A percentile compares a stretch with the other conserved stretches of the same genome.
Evolutionary conservation across 202 grass and related monocot genomes (phyloP).

Genomic region (Brachypodium distachyon): DNA sequence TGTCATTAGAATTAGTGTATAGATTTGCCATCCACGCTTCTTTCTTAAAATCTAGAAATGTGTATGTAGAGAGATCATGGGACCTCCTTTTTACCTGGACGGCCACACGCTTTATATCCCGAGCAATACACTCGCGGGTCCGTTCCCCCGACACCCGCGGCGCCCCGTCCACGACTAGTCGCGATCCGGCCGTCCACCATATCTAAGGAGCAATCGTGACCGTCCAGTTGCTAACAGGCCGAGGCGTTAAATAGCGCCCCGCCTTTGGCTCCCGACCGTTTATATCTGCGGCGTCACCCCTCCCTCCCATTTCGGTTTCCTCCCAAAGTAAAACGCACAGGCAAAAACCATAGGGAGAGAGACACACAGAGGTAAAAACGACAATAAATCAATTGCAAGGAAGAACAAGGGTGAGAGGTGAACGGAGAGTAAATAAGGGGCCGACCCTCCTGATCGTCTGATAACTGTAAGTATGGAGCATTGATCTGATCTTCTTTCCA

Average conservation of each 20-base stretch:
- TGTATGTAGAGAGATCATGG: no score
- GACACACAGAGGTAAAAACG: neutral
- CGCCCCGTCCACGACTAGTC: neutral
- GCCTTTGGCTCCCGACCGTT: constrained; percentile 18
- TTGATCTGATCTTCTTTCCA: neutral
- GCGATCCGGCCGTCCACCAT: neutral
- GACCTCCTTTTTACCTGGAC: neutral
- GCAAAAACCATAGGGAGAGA: neutral
- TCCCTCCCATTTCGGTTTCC: constrained; percentile 27
- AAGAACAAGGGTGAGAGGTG: neutral
- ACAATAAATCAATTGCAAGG: neutral
- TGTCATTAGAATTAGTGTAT: no score
- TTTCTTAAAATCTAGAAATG: no score
- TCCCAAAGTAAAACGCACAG: neutral
- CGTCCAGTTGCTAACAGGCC: neutral
- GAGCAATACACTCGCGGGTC: no score
- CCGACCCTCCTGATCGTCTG: no score
- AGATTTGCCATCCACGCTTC: no score
- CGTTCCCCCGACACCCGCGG: neutral
- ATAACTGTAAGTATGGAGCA: neutral
- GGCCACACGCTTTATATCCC: neutral
- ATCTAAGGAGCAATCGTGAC: neutral
- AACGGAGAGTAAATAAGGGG: constrained; percentile 5
- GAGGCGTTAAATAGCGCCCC: neutral
- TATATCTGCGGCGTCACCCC: constrained; percentile 1